A percentile compares a stretch with the other conserved stretches of the same genome.
Evolutionary conservation across 331 rosid genomes (phyloP).

Genomic region (Cydonia oblonga): DNA sequence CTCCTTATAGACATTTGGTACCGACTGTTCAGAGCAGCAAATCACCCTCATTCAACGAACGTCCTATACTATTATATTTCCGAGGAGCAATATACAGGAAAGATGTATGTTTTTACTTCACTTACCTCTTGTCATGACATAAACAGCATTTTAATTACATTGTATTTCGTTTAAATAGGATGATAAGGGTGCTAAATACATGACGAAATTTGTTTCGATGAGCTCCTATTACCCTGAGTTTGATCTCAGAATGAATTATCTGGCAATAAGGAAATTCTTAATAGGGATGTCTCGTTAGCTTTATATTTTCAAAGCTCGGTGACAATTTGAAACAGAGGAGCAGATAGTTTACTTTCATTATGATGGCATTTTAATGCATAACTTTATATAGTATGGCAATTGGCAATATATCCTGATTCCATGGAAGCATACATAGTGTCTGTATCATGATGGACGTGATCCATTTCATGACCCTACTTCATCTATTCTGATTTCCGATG

Average conservation of each 20-base stretch:
- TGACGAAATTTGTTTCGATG: neutral
- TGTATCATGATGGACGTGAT: neutral
- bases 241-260: neutral
- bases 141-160: neutral
- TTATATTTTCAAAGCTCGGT: too few species aligned
- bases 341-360: neutral
- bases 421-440: neutral
- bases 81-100: conserved; percentile 92
- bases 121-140: conserved; percentile 6
- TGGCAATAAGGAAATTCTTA: neutral
- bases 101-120: conserved; percentile 56
- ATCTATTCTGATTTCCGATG: neutral
- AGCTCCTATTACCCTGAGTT: neutral
- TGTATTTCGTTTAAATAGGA: neutral
- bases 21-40: conserved; percentile 38
- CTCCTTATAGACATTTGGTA: conserved; percentile 76
- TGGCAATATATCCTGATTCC: neutral
- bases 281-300: neutral
- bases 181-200: neutral
- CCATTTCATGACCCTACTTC: neutral
- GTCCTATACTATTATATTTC: conserved; percentile 65
- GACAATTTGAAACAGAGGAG: neutral
- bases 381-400: neutral
- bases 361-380: neutral
- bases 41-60: conserved; percentile 60